Conservation (phyloP, 1,284 basidiomycete species). For the Melampsora americana region DNA sequence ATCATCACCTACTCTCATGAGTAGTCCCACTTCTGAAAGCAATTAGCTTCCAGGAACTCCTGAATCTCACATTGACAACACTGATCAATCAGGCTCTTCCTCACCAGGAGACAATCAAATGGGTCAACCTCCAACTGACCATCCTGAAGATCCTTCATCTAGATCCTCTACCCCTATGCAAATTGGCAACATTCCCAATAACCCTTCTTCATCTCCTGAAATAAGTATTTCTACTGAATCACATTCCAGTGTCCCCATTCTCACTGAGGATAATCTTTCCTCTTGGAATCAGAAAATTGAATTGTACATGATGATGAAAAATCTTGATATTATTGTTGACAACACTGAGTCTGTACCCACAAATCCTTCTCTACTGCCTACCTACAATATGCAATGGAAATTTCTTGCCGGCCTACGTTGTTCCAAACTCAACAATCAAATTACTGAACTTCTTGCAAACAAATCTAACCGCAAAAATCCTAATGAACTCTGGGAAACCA, state of each 20-base stretch:
- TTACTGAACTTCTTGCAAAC: not conserved
- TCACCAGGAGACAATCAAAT: no score
- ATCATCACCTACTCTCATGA: no score
- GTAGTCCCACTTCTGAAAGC: no score
- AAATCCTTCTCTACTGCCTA: not conserved
- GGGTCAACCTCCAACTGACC: no score
- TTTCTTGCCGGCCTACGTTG: not conserved
- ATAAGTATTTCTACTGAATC: no score
- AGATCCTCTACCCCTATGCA: no score
- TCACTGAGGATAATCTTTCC: not conserved
- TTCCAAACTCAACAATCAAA: not conserved
- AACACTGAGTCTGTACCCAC: not conserved
- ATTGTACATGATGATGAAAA: not conserved
- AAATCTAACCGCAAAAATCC: not conserved
- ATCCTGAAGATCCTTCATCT: no score
- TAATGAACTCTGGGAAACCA: not conserved
- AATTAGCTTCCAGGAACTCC: no score
- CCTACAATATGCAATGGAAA: not conserved
- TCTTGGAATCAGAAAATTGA: not conserved
- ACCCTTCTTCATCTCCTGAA: no score
- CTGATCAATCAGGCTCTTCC: no score
- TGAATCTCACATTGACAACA: no score
- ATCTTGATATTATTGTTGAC: not conserved
- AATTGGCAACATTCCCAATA: no score
- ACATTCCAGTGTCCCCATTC: not conserved